Evolutionary conservation across 768 basidiomycete genomes (phyloP).

Genomic region (Hericium erinaceus): DNA sequence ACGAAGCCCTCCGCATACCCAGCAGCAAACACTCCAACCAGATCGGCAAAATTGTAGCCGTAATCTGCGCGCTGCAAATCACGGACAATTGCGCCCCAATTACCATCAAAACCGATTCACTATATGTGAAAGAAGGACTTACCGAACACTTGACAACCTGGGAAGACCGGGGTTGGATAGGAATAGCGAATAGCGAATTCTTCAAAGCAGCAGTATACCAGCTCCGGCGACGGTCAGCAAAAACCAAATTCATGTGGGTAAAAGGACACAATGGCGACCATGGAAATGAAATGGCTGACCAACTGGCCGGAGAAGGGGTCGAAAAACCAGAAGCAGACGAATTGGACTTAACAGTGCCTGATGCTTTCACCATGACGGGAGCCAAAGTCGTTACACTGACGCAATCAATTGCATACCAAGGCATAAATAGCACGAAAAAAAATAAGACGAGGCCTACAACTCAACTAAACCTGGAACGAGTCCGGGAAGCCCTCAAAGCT

Average conservation of each 20-base stretch:
- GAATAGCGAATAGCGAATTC: neutral
- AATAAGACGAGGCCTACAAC: no score
- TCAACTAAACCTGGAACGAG: neutral
- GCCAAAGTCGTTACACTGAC: neutral
- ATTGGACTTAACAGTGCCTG: neutral
- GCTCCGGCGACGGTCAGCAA: neutral
- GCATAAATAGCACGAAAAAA: neutral
- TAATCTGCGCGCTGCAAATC: neutral
- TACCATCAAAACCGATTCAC: constrained; percentile 17
- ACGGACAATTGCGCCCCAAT: constrained; percentile 1
- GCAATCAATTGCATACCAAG: neutral
- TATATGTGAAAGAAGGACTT: constrained; percentile 15
- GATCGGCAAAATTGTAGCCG: constrained; percentile 12
- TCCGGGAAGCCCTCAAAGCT: neutral
- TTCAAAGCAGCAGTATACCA: neutral
- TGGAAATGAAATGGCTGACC: constrained; percentile 10
- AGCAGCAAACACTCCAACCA: neutral
- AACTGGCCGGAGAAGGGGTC: constrained; percentile 7
- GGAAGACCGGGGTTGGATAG: constrained; percentile 2
- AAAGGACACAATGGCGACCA: constrained; percentile 6
- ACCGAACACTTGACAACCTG: constrained; percentile 11
- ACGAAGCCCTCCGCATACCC: neutral
- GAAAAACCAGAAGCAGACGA: neutral
- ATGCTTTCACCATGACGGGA: neutral
- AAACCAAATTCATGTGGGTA: constrained; percentile 5